Percentiles rank a stretch among this genome's conserved stretches.
Conservation (phyloP, 257 asterid species). For the Salvia miltiorrhiza region DNA sequence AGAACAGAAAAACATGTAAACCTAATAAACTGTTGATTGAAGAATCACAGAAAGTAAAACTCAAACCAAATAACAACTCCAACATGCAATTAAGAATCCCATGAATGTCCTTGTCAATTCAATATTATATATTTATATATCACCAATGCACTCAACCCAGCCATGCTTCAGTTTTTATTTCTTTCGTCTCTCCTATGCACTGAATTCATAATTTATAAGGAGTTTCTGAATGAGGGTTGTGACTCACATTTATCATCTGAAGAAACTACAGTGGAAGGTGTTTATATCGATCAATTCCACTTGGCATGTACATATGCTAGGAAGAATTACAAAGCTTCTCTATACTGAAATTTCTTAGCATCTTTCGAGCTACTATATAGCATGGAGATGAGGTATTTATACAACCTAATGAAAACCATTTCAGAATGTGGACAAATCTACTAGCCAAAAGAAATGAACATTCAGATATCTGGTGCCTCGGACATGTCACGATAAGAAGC, state of each 20-base stretch:
- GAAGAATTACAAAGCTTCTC: not conserved
- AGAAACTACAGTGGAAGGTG: not conserved
- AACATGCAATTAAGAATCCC: not conserved
- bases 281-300: not conserved
- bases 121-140: not conserved
- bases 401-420: not conserved
- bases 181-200: too few relatives aligned
- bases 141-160: not conserved
- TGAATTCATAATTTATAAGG: not conserved
- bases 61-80: not conserved
- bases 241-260: not conserved
- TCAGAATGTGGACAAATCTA: not conserved
- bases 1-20: not conserved
- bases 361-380: not conserved
- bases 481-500: not conserved
- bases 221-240: not conserved
- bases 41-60: not conserved
- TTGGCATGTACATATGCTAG: not conserved
- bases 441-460: too few relatives aligned
- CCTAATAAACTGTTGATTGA: not conserved
- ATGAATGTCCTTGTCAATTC: not conserved
- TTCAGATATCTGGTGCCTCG: not conserved
- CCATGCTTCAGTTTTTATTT: not conserved
- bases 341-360: not conserved
- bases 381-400: conserved; percentile 2